Percentiles rank a stretch among this genome's conserved stretches.
Evolutionary conservation across 306 rosid genomes (phyloP).

Genomic region (Cicer cuneatum): DNA sequence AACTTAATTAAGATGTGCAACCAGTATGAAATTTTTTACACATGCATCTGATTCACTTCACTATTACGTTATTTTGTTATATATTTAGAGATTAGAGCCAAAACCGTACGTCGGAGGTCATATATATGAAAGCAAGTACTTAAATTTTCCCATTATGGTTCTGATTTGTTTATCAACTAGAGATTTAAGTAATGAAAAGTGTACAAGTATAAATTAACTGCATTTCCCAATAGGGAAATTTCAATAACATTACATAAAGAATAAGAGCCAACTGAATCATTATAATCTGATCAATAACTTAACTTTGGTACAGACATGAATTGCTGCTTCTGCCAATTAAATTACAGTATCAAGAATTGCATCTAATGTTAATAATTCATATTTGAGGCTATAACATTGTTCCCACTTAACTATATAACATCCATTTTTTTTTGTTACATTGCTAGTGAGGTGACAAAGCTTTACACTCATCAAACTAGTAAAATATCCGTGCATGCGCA

Average conservation of each 20-base stretch:
- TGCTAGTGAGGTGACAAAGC: constrained; percentile 6
- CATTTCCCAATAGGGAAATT: neutral
- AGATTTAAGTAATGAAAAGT: too few species aligned
- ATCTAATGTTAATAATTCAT: neutral
- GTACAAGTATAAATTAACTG: neutral
- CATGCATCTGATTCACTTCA: too few species aligned
- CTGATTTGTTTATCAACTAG: too few species aligned
- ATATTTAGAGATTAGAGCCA: too few species aligned
- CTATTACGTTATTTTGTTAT: too few species aligned
- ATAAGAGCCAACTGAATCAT: neutral
- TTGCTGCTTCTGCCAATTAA: neutral
- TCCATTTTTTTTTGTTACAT: constrained; percentile 11
- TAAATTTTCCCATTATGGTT: too few species aligned
- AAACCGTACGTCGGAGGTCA: too few species aligned
- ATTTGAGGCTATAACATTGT: constrained; percentile 1
- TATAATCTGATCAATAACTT: neutral
- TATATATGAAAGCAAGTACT: too few species aligned
- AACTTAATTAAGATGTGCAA: too few species aligned
- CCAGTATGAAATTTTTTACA: too few species aligned
- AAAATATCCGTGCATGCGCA: too few species aligned
- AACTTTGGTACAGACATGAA: neutral
- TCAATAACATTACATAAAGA: neutral
- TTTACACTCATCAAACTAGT: constrained; percentile 34
- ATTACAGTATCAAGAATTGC: neutral
- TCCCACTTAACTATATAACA: neutral